Conservation (phyloP, 2,329 filamentous ascomycete genomes). For the Verticillium klebahnii region DNA sequence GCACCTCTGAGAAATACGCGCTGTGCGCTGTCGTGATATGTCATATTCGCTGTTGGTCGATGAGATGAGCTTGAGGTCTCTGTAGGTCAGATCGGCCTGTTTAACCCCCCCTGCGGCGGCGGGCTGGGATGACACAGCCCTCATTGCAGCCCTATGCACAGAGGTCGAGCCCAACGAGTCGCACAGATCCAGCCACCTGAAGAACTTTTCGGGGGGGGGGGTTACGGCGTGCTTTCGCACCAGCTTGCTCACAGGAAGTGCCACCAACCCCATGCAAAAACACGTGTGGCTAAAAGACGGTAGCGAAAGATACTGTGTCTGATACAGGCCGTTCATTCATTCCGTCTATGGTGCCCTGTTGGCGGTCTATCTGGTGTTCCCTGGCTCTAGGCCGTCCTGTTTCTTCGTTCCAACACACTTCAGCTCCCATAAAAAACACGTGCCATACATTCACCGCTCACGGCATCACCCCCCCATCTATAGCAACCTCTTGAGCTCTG, state of each 20-base stretch:
- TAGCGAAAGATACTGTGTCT: background rate
- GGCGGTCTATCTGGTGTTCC: background rate
- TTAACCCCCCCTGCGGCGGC: no score
- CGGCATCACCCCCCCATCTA: background rate
- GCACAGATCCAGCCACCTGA: no score
- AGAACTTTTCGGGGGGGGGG: no score
- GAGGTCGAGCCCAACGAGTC: no score
- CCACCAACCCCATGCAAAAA: background rate
- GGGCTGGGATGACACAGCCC: no score
- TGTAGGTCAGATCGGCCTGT: no score
- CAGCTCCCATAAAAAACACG: background rate
- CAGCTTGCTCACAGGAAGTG: background rate
- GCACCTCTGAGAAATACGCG: no score
- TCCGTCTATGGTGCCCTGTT: background rate
- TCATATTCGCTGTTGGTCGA: no score
- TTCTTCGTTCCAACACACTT: background rate
- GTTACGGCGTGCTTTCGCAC: no score
- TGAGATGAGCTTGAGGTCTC: no score
- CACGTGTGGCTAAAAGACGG: background rate
- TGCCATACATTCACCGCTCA: background rate
- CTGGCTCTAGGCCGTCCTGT: background rate
- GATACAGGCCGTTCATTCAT: background rate
- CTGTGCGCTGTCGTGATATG: no score
- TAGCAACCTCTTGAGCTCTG: background rate
- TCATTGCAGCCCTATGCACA: no score